Evolutionary conservation across 345 rosid species (phyloP), one percentile per base, ranked within the genome.

Genomic region (Nephelium lappaceum): DNA sequence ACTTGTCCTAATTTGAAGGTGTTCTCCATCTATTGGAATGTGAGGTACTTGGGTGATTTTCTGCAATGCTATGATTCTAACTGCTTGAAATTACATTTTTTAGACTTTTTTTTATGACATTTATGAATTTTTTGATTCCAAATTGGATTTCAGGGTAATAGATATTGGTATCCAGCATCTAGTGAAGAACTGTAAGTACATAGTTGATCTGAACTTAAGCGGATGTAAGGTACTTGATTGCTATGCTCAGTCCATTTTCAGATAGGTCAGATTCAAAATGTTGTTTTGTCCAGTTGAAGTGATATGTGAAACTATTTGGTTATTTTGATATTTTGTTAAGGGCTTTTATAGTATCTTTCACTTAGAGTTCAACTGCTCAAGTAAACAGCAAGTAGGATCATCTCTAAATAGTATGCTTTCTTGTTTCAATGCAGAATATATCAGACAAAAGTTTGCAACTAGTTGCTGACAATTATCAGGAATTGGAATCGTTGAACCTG

Each of bases 11-110:
- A 84, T 57, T 82, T 95, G 62, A 95, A 92, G 88, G 83, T 85
- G 68, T 86, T 95, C 43, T 93, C 98, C 78, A 86, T 93, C 43
- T 95, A 95, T 83, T 95, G 98, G 98, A 95, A 95, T 69, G 96
- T 93, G 69, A 93, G 98, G 99, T 95, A 88, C 57, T 78, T 72
- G 75, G 67, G 55, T 53, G 69, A 62, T 67, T 80, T 57, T 43
- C 80, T 36, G 66, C 31, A 68, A 65, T 71, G 62, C 51, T 45
- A 51, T 31, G 47, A n/a, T n/a, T 9, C 66, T 51, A 18, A 31
- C 60, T 49, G 64, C 58, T 67, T 72, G 60, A 63, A 31, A 31
- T 47, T 75, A 23, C 31, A 39, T 77, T 41, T 18, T 79, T 7
- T 45, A 68, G 60, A 75, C 70, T 55, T 55, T n/a, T n/a, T 57